Evolutionary conservation across 116 monocot genomes (phyloP).

Genomic region (Zostera marina): DNA sequence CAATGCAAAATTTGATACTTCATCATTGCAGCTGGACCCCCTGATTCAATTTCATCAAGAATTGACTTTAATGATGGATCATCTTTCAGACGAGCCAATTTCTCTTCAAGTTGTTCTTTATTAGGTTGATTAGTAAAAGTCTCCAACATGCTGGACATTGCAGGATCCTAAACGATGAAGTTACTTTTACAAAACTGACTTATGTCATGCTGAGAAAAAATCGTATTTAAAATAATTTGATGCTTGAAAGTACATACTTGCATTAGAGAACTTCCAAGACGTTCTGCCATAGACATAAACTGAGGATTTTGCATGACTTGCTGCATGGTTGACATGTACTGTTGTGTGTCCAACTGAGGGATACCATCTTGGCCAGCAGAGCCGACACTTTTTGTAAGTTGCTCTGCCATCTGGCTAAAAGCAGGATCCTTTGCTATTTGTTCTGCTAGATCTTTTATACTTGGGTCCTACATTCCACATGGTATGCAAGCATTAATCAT

Average conservation of each 20-base stretch:
- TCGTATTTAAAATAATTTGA: neutral
- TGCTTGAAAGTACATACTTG: conserved; percentile 9
- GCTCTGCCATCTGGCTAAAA: conserved; percentile 25
- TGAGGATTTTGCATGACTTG: conserved; percentile 30
- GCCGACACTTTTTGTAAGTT: conserved; percentile 23
- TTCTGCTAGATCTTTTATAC: conserved; percentile 23
- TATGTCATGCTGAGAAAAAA: neutral
- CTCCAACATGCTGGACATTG: conserved; percentile 25
- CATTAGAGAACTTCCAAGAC: conserved; percentile 22
- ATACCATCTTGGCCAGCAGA: conserved; percentile 12
- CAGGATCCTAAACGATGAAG: conserved; percentile 14
- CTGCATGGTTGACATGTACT: conserved; percentile 25
- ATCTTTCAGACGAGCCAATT: conserved; percentile 14
- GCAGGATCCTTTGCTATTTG: conserved; percentile 23
- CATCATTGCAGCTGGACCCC: conserved; percentile 31
- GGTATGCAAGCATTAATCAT: neutral
- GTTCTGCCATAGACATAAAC: conserved; percentile 24
- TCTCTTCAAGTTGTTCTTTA: conserved; percentile 20
- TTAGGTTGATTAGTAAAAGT: conserved; percentile 16
- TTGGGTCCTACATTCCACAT: conserved; percentile 15
- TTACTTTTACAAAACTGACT: neutral
- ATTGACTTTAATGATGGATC: conserved; percentile 28
- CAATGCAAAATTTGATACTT: conserved; percentile 7
- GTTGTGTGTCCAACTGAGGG: conserved; percentile 18
- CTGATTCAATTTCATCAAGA: conserved; percentile 26